Evolutionary conservation across 371 early-diverging fungal species (phyloP), one percentile per base, ranked within the genome.

Genomic region (Mortierella sp.): DNA sequence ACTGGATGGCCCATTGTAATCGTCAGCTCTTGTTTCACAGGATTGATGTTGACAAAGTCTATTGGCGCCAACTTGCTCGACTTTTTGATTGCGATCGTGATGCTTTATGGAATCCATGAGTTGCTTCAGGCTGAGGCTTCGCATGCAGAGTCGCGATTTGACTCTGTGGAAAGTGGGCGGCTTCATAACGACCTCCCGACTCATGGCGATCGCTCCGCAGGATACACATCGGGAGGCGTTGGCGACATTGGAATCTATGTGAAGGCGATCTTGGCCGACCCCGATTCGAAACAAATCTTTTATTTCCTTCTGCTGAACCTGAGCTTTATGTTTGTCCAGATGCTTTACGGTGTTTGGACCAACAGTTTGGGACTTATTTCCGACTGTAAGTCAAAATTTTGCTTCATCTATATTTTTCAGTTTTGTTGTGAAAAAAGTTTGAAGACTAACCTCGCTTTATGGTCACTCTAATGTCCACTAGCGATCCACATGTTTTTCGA

Each of bases 401-500:
- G 30, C 16, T 26, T 39, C 37, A 14, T 51, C 18, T 39, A 57
- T 28, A 20, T 49, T 16, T 51, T 51, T 14, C 39, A n/a, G 1
- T n/a, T 6, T 51, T 51, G n/a, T 51, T 18, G n/a, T n/a, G 18
- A 51, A n/a, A n/a, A 47, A 47, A 47, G 47, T 47, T 57, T n/a
- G 43, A n/a, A 40, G 3, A 43, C 20, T 43, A 39, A 45, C 20
- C 12, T 51, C 10, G 28, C 49, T 39, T 32, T 43, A 59, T 64
- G 30, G 32, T 45, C 63, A 35, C 35, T 39, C 37, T 40, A 14
- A 30, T 55, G 12, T 43, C 30, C 18, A 40, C 18, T 78, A 90
- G 95, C 97, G 24, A 96, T 97, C 58, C 98, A 98, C 84, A 98
- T 98, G 98, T 91, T 97, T 71, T 98, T 98, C 85, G 98, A 98